Base-by-base conservation (phyloP, 176 grass and related monocot species). In the Coix lacrymajobi region DNA sequence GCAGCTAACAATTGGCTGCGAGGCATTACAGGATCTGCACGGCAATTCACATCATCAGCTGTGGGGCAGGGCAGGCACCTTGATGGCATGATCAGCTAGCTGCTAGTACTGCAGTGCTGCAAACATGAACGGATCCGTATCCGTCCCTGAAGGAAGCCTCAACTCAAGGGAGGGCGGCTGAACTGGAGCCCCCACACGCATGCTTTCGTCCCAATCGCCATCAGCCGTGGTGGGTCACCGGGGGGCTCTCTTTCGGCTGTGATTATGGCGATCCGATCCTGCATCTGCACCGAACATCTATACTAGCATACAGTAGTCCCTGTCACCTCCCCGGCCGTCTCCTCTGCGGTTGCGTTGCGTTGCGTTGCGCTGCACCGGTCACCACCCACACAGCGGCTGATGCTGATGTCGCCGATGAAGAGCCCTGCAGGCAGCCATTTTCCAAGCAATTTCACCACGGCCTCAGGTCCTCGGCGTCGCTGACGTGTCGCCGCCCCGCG, bases 221-320 rank as follows among this genome's bases (percentile, higher is more conserved):
- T 82, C 78, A 37, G 38, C 31, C 7, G 71, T 62, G 58, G 58
- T 75, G 78, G 60, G 49, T 46, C 76, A 41, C 26, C 14, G 3
- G 15, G 12, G 8, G 14, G 19, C 13, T 39, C 69, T 81, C 85
- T 87, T 87, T 82, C 85, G 72, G 79, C 72, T 20, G 51, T 10
- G 31, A 61, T 77, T 34, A 26, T 20, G 36, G 46, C 11, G 70
- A 60, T 70, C 39, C 45, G 12, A 20, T 69, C 37, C 20, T 37
- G 19, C 60, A 60, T 49, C 14, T 48, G 69, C 69, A 19, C 69
- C 69, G 10, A 72, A 46, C 15, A 71, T 28, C 34, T n/a, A 12
- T 25, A n/a, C 20, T 12, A 22, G 24, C 14, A 22, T 16, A n/a
- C n/a, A n/a, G n/a, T n/a, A 20, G 22, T 70, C 63, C 41, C 11